These are phyloP conservation scores for Straminergon stramineum DNA, from an alignment of 225 moss, liverwort and hornwort species.

Conservation along the genomic window DNA sequence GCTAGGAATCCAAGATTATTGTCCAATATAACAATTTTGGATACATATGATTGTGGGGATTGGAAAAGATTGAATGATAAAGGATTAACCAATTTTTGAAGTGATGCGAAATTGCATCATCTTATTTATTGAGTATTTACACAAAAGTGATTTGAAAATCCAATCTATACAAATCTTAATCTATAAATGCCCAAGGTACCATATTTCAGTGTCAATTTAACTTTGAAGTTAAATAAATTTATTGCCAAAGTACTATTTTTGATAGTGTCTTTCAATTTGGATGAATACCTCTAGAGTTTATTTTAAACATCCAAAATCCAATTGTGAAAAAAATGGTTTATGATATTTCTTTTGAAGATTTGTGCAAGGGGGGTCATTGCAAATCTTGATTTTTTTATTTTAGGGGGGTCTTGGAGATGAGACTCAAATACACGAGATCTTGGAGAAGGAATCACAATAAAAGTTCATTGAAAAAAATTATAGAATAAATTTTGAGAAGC, in stretches of 20 bases:
- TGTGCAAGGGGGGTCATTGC: fast-evolving
- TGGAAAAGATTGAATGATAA: not conserved
- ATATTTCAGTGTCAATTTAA: not conserved
- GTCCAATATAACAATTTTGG: not conserved
- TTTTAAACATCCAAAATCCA: not conserved
- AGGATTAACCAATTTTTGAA: not conserved
- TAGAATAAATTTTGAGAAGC: not conserved
- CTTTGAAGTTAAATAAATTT: not conserved
- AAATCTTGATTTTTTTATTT: not conserved
- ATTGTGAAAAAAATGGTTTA: too few relatives aligned
- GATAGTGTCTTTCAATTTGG: not conserved
- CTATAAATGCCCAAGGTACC: not conserved
- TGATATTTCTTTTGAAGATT: too few relatives aligned
- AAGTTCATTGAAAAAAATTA: not conserved
- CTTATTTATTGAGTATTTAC: not conserved
- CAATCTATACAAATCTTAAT: not conserved
- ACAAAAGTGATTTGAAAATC: not conserved
- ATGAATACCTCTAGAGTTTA: not conserved
- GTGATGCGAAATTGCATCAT: not conserved
- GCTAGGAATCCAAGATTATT: not conserved
- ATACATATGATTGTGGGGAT: not conserved
- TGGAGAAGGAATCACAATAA: fast-evolving
- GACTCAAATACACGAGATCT: not conserved
- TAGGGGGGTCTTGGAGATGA: too few relatives aligned
- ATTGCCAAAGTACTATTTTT: not conserved